Base-by-base conservation (phyloP, 2,329 filamentous ascomycete genomes). In the Cadophora sp. region DNA sequence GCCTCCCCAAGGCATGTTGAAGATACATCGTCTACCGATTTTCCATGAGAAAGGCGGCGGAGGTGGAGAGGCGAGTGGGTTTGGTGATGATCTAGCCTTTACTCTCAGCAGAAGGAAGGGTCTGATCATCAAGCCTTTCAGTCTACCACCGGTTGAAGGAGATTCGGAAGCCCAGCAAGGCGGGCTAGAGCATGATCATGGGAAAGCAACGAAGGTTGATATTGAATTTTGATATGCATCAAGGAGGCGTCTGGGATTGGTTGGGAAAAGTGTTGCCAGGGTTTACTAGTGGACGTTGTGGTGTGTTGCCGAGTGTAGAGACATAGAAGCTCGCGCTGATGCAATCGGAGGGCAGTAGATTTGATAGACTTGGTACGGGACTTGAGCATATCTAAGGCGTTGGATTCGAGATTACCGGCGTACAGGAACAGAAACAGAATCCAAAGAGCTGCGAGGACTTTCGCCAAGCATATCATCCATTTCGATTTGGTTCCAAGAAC, bases 11-110 rank as follows among this genome's bases (percentile, higher is more conserved):
- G 96, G 96, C 0, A 87, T 98, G 79, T 81, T 98, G 20, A 91
- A 89, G 69, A 87, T 96, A 0, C 93, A 97, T 78, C 90, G 90
- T 63, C 79, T 98, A 43, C 95, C 96, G 0, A 83, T 97, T 0
- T 90, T 93, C 71, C 92, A 96, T 67, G 95, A 98, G 77, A 93
- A 92, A 72, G 95, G 96, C 1, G 94, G 94, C 1, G 93, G 93
- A 16, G 90, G 88, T 11, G 85, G 87, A 1, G 88, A 88, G 67
- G 83, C 86, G 47, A 87, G 87, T 66, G 89, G 88, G 69, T 85
- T 90, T 63, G 89, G 92, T 27, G 92, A 97, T 75, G 94, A 97
- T 79, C 86, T 97, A 79, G 94, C 94, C 4, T 99, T 99, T 78
- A 94, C 89, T 68, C 81, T 99, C 61, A 97, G 93, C 78, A 85